These are phyloP conservation scores for Solanum sitiens DNA, from an alignment of 257 asterid genomes.

Conservation along the genomic window DNA sequence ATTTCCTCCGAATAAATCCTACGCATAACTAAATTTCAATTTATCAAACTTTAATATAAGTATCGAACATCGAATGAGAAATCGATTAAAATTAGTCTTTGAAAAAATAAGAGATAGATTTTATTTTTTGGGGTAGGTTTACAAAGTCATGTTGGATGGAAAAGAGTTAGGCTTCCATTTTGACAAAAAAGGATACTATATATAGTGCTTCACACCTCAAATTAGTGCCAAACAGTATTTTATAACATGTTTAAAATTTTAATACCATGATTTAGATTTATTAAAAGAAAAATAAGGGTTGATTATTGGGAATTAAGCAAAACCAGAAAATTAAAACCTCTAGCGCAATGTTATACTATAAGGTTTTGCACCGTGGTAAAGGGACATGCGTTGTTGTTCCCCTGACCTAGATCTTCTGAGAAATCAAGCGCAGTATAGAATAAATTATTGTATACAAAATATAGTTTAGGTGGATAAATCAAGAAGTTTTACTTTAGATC, in stretches of 20 bases:
- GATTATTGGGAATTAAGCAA: background rate
- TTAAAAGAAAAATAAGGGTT: background rate
- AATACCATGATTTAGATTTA: background rate
- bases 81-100: background rate
- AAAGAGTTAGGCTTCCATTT: background rate
- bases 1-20: fast-evolving
- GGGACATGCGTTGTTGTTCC: background rate
- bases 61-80: background rate
- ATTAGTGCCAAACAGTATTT: background rate
- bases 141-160: background rate
- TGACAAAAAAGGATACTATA: background rate
- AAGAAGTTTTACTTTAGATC: too few relatives aligned
- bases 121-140: background rate
- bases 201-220: background rate
- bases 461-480: too few relatives aligned
- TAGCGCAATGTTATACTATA: background rate
- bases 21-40: background rate
- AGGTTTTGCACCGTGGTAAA: background rate
- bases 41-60: background rate
- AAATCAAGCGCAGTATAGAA: too few relatives aligned
- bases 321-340: background rate
- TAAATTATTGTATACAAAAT: too few relatives aligned
- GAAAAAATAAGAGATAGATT: background rate
- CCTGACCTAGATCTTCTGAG: too few relatives aligned
- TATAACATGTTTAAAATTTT: background rate